Base-by-base conservation (phyloP, 345 rosid genomes). In the Populus ilicifolia region DNA sequence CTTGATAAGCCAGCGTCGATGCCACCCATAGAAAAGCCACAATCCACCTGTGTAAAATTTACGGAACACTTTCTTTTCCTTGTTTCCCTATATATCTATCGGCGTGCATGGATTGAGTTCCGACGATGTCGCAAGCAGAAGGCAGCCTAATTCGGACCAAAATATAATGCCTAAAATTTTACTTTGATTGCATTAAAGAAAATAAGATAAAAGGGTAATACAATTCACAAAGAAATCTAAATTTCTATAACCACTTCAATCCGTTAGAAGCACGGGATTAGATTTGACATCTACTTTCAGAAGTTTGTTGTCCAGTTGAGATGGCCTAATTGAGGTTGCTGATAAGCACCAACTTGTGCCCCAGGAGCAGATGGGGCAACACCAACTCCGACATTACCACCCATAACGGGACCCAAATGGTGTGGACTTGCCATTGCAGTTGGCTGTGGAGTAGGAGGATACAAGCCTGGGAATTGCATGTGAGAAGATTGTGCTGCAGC, bases 311-410 rank as follows among this genome's bases (percentile, higher is more conserved):
- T 85, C 99, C 99, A 95, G 77, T 89, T 95, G 83, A 88, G 90
- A 85, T 92, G 97, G 75, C 99, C 93, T 87, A 90, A 79, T 79
- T 89, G 98, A 50, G 97, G 90, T 85, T 89, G 97, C 90, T 91
- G 98, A 77, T 95, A 93, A 20, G 93, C 83, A 82, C 97, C 99
- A 16, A 89, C 90, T 86, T 93, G 98, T 25, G 91, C 88, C 59
- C 85, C 92, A 13, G 97, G 89, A 10, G 94, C 80, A 23, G 90
- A 83, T 16, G 93, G 92, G 23, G 88, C 91, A 73, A 89, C 89
- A 38, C 93, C 97, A 1, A 89, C 94, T 71, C 96, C 97, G 72
- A 93, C 90, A 78, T 86, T 90, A 41, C 90, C 91, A n/a, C 94
- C 93, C 85, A 93, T 84, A n/a, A 90, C 90, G 61, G 94, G 92